Evolutionary conservation across 768 basidiomycete genomes (phyloP).

Genomic region (Gelatoporia subvermispora): DNA sequence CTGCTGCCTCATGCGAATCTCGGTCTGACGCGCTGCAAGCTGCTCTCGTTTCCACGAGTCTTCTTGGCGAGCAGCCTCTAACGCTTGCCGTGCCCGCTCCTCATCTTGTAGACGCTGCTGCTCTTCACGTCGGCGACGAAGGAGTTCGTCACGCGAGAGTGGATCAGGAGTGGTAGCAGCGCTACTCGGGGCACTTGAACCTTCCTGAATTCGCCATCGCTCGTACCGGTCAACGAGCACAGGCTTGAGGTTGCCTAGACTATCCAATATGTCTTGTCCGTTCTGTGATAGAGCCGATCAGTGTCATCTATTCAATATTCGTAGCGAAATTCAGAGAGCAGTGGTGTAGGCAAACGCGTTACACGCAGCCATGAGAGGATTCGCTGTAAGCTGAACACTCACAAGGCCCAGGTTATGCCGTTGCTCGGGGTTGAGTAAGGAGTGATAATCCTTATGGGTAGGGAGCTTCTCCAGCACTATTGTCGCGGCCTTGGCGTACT

Average conservation of each 20-base stretch:
- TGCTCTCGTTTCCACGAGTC: constrained; percentile 32
- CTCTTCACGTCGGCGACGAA: constrained; percentile 25
- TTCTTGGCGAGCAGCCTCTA: constrained; percentile 28
- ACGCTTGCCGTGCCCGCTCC: constrained; percentile 34
- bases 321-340: background rate
- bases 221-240: constrained; percentile 60
- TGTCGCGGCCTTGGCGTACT: constrained; percentile 69
- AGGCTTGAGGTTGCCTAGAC: constrained; percentile 61
- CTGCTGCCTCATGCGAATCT: constrained; percentile 17
- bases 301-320: background rate
- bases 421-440: constrained; percentile 50
- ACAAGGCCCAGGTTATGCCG: constrained; percentile 66
- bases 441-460: constrained; percentile 59
- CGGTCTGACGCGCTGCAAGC: constrained; percentile 14
- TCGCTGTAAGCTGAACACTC: constrained; percentile 29
- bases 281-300: constrained; percentile 38
- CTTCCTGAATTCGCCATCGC: constrained; percentile 38
- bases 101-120: constrained; percentile 23
- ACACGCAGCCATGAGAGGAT: background rate
- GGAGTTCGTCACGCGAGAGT: constrained; percentile 18
- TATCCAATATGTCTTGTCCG: constrained; percentile 68
- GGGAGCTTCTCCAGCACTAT: constrained; percentile 79
- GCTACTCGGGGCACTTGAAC: constrained; percentile 5
- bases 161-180: constrained; percentile 13
- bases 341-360: background rate